These are phyloP conservation scores for Penicillium decumbens DNA, from an alignment of 2,329 filamentous ascomycete species.

Conservation along the genomic window DNA sequence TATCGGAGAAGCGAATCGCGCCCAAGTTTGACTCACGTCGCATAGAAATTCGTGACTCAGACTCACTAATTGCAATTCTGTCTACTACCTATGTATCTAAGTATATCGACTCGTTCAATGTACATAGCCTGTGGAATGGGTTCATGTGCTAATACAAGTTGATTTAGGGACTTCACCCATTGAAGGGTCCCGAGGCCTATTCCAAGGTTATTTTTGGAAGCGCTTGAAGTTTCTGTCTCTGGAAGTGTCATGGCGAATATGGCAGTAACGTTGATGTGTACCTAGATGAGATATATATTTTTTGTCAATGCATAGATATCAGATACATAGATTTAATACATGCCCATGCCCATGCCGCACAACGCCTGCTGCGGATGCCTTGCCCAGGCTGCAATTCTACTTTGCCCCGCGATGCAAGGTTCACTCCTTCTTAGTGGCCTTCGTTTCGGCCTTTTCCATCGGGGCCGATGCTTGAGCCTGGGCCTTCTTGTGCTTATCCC, in stretches of 20 bases:
- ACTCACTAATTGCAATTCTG: background rate
- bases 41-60: background rate
- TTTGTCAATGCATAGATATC: conserved; percentile 7
- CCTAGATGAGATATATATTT: background rate
- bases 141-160: no score
- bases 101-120: background rate
- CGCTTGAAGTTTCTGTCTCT: background rate
- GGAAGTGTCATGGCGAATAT: background rate
- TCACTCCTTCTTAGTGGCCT: conserved; percentile 18
- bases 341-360: conserved; percentile 8
- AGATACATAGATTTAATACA: conserved; percentile 12
- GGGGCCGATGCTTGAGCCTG: conserved; percentile 26
- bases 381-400: background rate
- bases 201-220: no score
- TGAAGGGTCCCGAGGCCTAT: no score
- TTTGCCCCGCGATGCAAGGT: background rate
- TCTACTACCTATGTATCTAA: background rate
- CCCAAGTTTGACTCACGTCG: background rate
- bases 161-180: no score
- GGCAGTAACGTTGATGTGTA: no score
- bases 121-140: no score
- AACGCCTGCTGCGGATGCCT: conserved; percentile 21
- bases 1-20: conserved; percentile 13
- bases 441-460: conserved; percentile 13
- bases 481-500: conserved; percentile 54